Evolutionary conservation across 345 rosid species (phyloP).

Genomic region (Hypericum perforatum): DNA sequence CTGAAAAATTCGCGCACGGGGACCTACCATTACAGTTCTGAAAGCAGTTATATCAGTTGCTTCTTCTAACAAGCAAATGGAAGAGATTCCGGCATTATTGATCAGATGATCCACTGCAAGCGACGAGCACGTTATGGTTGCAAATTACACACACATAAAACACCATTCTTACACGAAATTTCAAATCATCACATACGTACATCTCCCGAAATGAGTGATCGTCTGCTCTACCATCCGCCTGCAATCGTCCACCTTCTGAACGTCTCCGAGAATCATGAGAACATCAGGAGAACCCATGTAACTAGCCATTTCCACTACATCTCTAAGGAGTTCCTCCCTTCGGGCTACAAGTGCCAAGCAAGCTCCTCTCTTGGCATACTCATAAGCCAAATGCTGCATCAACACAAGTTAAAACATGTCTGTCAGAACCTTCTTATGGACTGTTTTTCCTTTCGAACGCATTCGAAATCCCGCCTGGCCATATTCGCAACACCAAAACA

Average conservation of each 20-base stretch:
- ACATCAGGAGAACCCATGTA: conserved; percentile 44
- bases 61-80: background rate
- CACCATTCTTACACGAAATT: too few relatives aligned
- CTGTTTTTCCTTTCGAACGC: too few relatives aligned
- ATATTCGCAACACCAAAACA: too few relatives aligned
- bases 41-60: background rate
- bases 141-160: too few relatives aligned
- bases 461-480: too few relatives aligned
- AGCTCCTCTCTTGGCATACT: conserved; percentile 49
- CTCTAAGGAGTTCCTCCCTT: conserved; percentile 29
- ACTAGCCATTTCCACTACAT: conserved; percentile 36
- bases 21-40: background rate
- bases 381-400: conserved; percentile 48
- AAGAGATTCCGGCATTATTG: conserved; percentile 1
- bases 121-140: conserved; percentile 12
- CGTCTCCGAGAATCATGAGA: conserved; percentile 34
- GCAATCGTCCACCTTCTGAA: conserved; percentile 45
- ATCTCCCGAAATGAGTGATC: conserved; percentile 33
- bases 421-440: too few relatives aligned
- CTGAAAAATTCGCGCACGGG: too few relatives aligned
- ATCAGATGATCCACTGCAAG: conserved; percentile 1
- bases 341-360: conserved; percentile 36
- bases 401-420: background rate
- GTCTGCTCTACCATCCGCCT: conserved; percentile 35
- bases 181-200: conserved; percentile 30